These are phyloP conservation scores for Silene vulgaris DNA, from an alignment of 179 eudicot genomes.

Conservation along the genomic window DNA sequence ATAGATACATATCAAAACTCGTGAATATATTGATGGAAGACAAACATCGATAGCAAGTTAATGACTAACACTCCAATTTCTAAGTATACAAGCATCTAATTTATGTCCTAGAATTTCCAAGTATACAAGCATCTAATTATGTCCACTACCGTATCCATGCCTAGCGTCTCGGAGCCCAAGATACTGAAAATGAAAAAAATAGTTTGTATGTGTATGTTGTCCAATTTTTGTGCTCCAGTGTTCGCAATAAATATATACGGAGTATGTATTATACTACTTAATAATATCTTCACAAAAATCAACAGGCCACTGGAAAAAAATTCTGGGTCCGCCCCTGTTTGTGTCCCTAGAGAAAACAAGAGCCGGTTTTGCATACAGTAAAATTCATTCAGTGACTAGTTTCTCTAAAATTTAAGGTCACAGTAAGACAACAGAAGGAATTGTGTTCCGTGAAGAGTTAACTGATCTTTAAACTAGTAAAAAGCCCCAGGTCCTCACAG, in stretches of 20 bases:
- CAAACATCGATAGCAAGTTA: background rate
- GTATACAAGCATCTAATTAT: background rate
- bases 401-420: background rate
- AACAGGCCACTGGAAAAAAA: background rate
- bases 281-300: background rate
- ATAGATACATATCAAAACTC: conserved; percentile 9
- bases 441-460: background rate
- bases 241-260: too few relatives aligned
- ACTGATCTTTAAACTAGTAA: background rate
- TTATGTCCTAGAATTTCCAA: too few relatives aligned
- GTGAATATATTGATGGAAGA: background rate
- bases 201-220: background rate
- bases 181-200: background rate
- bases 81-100: background rate
- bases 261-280: too few relatives aligned
- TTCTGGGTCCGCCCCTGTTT: background rate
- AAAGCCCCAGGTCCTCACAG: background rate
- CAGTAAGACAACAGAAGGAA: background rate
- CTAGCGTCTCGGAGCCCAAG: background rate
- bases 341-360: background rate
- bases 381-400: too few relatives aligned
- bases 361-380: background rate
- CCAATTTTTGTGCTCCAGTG: background rate
- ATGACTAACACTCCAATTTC: conserved; percentile 1
- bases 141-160: background rate